Evolutionary conservation across 2,329 filamentous ascomycete species (phyloP).

Genomic region (Colletotrichum tanaceti): DNA sequence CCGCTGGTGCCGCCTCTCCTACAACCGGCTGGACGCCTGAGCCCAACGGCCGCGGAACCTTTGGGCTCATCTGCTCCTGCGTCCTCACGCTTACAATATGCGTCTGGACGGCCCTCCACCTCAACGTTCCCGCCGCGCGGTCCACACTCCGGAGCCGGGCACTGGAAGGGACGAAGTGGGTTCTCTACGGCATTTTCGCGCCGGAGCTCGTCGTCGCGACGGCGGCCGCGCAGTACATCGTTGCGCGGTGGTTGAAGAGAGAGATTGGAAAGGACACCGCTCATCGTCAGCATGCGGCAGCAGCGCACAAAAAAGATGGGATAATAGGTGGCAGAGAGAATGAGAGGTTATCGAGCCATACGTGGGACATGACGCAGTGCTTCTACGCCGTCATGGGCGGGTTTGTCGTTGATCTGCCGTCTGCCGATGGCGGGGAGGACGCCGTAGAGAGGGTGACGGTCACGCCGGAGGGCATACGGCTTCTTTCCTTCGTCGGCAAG

Average conservation of each 20-base stretch:
- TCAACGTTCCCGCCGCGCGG: slow-evolving; percentile 47
- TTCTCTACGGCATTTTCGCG: slow-evolving; percentile 46
- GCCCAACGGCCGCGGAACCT: slow-evolving; percentile 47
- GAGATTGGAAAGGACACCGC: slow-evolving; percentile 30
- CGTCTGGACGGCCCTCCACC: slow-evolving; percentile 50
- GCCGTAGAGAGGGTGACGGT: slow-evolving; percentile 17
- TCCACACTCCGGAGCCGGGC: slow-evolving; percentile 21
- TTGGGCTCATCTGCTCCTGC: slow-evolving; percentile 48
- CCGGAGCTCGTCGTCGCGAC: slow-evolving; percentile 49
- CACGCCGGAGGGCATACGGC: slow-evolving; percentile 31
- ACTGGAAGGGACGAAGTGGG: slow-evolving; percentile 45
- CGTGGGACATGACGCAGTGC: slow-evolving; percentile 44
- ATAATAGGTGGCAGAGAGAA: neutral
- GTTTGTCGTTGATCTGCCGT: slow-evolving; percentile 43
- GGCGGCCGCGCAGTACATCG: slow-evolving; percentile 45
- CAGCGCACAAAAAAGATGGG: too few relatives aligned
- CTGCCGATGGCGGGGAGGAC: neutral
- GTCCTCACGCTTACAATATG: slow-evolving; percentile 49
- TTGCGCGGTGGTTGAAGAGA: slow-evolving; percentile 36
- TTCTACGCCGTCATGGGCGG: slow-evolving; percentile 49
- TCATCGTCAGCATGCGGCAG: neutral
- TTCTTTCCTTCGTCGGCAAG: slow-evolving; percentile 27
- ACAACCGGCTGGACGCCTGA: slow-evolving; percentile 30
- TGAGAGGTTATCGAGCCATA: slow-evolving; percentile 11
- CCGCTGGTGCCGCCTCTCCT: neutral